Conservation (phyloP, 371 early-diverging fungal genomes). For the Apophysomyces sp. region DNA sequence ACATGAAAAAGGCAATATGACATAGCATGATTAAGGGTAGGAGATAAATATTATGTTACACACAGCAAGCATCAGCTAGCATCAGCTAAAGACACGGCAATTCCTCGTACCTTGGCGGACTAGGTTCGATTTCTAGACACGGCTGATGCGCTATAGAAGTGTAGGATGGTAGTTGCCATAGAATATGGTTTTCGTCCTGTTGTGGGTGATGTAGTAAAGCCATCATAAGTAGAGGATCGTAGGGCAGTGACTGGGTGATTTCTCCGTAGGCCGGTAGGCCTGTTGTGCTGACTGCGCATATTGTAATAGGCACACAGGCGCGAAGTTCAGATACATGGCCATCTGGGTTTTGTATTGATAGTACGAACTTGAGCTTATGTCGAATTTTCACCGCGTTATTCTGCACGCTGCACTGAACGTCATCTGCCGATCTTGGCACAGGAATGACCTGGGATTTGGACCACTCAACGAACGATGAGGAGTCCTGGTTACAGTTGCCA, state of each 20-base stretch:
- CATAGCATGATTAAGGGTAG: background rate
- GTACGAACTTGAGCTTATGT: slow-evolving; percentile 42
- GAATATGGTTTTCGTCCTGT: background rate
- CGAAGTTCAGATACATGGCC: slow-evolving; percentile 42
- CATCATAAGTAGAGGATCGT: slow-evolving; percentile 34
- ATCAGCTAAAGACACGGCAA: background rate
- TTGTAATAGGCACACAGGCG: slow-evolving; percentile 25
- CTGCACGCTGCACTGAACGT: slow-evolving; percentile 38
- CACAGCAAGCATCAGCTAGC: background rate
- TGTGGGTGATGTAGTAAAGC: background rate
- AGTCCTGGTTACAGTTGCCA: background rate
- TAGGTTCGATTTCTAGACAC: background rate
- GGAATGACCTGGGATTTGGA: slow-evolving; percentile 21
- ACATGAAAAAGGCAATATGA: no score
- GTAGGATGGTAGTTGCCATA: background rate
- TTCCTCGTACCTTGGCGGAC: background rate
- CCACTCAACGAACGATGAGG: slow-evolving; percentile 25
- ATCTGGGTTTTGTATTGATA: slow-evolving; percentile 33
- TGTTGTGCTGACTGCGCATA: slow-evolving; percentile 22
- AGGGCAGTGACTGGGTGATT: slow-evolving; percentile 30
- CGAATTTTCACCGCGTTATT: slow-evolving; percentile 37
- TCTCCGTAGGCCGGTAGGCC: slow-evolving; percentile 40
- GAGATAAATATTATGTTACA: background rate
- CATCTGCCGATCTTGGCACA: slow-evolving; percentile 20
- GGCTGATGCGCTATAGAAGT: background rate